Conservation (phyloP, 805 yeast species). For the Metschnikowia kunwiensis region DNA sequence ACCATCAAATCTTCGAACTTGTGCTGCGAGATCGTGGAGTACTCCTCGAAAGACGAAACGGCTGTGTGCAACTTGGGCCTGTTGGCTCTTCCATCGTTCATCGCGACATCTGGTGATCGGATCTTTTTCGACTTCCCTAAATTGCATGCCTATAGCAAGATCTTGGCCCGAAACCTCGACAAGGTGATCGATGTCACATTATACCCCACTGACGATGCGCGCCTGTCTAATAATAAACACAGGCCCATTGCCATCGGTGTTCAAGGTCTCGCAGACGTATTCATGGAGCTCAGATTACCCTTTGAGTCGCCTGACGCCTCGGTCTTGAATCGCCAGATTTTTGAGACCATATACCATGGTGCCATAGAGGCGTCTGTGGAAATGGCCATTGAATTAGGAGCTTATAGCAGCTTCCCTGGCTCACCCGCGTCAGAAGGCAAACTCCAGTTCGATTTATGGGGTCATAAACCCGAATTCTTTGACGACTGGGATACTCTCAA, state of each 20-base stretch:
- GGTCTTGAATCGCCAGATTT: constrained; percentile 74
- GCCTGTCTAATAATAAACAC: constrained; percentile 70
- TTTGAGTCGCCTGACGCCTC: constrained; percentile 83
- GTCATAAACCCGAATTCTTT: constrained; percentile 71
- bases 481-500: constrained; percentile 76
- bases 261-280: constrained; percentile 94
- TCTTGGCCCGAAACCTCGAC: constrained; percentile 75
- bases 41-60: constrained; percentile 85
- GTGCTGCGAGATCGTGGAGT: constrained; percentile 93
- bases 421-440: constrained; percentile 88
- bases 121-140: constrained; percentile 65
- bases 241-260: constrained; percentile 97
- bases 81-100: constrained; percentile 78
- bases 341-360: constrained; percentile 94
- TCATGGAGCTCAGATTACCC: constrained; percentile 74
- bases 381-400: constrained; percentile 65
- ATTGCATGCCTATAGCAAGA: constrained; percentile 74
- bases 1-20: constrained; percentile 88
- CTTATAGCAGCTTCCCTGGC: constrained; percentile 71
- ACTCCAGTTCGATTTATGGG: constrained; percentile 88
- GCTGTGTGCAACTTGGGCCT: constrained; percentile 97
- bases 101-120: constrained; percentile 37
- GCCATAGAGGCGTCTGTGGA: constrained; percentile 86
- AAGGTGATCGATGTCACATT: constrained; percentile 77
- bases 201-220: constrained; percentile 81